phyloP scores from a whole-genome alignment of 495 filamentous ascomycete species.

The Stereocaulon alpinum region DNA sequence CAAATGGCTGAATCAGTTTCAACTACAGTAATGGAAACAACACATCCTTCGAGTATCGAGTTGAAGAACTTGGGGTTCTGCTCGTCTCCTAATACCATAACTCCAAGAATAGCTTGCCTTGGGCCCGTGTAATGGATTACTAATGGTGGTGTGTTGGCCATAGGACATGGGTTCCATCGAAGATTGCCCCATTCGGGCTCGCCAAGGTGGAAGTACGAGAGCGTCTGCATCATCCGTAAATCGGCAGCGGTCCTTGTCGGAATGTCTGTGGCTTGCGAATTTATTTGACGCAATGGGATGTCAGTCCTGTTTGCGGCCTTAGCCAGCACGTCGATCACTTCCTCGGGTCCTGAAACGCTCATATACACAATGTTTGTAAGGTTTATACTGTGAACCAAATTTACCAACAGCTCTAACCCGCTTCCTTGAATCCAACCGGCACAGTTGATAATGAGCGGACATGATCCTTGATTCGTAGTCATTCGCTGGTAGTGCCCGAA shows the following conservation, averaged over 20 bases:
- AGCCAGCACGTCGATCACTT: slow-evolving; percentile 49
- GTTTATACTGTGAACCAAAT: slow-evolving; percentile 43
- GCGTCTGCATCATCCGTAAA: slow-evolving; percentile 65
- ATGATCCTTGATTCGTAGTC: slow-evolving; percentile 31
- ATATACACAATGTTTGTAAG: slow-evolving; percentile 61
- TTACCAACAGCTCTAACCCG: slow-evolving; percentile 57
- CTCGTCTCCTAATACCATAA: slow-evolving; percentile 44
- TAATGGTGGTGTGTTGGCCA: slow-evolving; percentile 41
- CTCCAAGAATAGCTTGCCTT: slow-evolving; percentile 38
- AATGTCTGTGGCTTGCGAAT: slow-evolving; percentile 51
- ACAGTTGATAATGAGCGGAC: slow-evolving; percentile 68
- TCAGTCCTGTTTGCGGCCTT: slow-evolving; percentile 29
- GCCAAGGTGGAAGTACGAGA: slow-evolving; percentile 64
- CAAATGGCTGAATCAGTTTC: background rate
- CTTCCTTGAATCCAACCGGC: slow-evolving; percentile 75
- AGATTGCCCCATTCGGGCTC: slow-evolving; percentile 29
- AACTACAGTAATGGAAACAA: slow-evolving; percentile 47
- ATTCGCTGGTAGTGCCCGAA: slow-evolving; percentile 50
- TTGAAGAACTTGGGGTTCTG: slow-evolving; percentile 37
- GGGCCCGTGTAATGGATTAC: slow-evolving; percentile 46
- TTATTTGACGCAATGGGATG: slow-evolving; percentile 33
- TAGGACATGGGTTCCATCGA: slow-evolving; percentile 39
- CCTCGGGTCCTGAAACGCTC: slow-evolving; percentile 56
- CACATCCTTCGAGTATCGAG: slow-evolving; percentile 45
- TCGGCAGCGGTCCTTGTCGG: slow-evolving; percentile 57